Conservation (phyloP, 768 basidiomycete species). For the Russula sp. region DNA sequence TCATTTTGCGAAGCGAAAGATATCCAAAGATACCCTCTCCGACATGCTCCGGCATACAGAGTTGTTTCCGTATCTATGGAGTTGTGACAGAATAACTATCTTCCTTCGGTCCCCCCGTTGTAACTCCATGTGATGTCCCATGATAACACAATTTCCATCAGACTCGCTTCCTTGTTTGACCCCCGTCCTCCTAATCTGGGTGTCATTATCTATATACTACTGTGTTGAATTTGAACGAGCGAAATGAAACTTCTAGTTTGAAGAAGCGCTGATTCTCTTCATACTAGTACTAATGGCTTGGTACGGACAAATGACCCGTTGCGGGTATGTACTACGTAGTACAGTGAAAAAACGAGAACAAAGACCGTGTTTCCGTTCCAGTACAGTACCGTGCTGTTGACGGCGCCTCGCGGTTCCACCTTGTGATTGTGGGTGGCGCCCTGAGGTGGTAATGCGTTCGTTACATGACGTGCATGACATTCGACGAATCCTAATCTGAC, state of each 20-base stretch:
- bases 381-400: not conserved
- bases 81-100: too few relatives aligned
- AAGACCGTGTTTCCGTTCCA: not conserved
- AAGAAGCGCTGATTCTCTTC: not conserved
- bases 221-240: not conserved
- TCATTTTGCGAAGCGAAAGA: too few relatives aligned
- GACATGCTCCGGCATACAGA: too few relatives aligned
- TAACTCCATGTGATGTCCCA: not conserved
- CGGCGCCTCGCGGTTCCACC: not conserved
- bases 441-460: not conserved
- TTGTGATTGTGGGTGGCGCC: not conserved
- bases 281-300: not conserved
- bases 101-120: not conserved
- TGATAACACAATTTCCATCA: not conserved
- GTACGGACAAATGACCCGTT: not conserved
- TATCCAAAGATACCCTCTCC: too few relatives aligned
- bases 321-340: not conserved
- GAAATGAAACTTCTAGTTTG: not conserved
- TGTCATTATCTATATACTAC: not conserved
- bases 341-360: not conserved
- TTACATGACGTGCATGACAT: not conserved
- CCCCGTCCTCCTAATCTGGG: not conserved
- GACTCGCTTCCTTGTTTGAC: not conserved
- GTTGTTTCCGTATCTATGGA: too few relatives aligned
- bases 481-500: slow-evolving; percentile 1